Conservation (phyloP, 805 yeast genomes). For the Candida verbasci region DNA sequence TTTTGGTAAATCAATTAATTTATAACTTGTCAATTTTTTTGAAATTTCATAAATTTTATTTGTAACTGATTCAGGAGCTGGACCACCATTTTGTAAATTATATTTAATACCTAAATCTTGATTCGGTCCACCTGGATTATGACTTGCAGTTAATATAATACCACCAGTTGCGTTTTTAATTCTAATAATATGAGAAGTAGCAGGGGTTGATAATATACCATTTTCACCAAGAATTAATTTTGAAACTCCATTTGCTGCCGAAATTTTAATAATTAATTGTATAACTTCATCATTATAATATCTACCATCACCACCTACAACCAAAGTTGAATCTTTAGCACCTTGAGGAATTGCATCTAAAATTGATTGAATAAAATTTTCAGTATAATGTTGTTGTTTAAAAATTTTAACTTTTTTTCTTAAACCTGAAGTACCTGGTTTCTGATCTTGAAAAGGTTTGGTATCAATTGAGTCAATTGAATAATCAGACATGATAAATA, state of each 20-base stretch:
- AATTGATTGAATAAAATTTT: slow-evolving; percentile 88
- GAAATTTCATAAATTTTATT: slow-evolving; percentile 77
- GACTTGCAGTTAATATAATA: slow-evolving; percentile 92
- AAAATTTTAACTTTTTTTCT: slow-evolving; percentile 88
- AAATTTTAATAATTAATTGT: slow-evolving; percentile 74
- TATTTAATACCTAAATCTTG: slow-evolving; percentile 95
- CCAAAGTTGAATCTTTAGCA: slow-evolving; percentile 63
- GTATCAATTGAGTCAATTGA: slow-evolving; percentile 35
- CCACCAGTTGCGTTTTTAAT: slow-evolving; percentile 80
- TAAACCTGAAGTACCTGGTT: slow-evolving; percentile 97
- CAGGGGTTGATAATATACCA: slow-evolving; percentile 92
- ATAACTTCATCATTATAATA: slow-evolving; percentile 81
- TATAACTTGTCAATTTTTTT: slow-evolving; percentile 54
- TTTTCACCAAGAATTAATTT: slow-evolving; percentile 83
- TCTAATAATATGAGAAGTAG: slow-evolving; percentile 91
- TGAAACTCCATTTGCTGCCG: slow-evolving; percentile 87
- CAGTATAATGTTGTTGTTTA: slow-evolving; percentile 76
- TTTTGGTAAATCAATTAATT: slow-evolving; percentile 53
- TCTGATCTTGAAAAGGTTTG: slow-evolving; percentile 80
- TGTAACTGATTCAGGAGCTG: slow-evolving; percentile 95
- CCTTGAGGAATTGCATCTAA: slow-evolving; percentile 91
- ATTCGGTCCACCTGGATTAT: slow-evolving; percentile 95
- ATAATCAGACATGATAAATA: slow-evolving; percentile 19
- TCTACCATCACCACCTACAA: slow-evolving; percentile 97
- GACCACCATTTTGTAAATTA: slow-evolving; percentile 93